These are phyloP conservation scores for Isatis tinctoria DNA, from an alignment of 345 rosid genomes.

Conservation along the genomic window DNA sequence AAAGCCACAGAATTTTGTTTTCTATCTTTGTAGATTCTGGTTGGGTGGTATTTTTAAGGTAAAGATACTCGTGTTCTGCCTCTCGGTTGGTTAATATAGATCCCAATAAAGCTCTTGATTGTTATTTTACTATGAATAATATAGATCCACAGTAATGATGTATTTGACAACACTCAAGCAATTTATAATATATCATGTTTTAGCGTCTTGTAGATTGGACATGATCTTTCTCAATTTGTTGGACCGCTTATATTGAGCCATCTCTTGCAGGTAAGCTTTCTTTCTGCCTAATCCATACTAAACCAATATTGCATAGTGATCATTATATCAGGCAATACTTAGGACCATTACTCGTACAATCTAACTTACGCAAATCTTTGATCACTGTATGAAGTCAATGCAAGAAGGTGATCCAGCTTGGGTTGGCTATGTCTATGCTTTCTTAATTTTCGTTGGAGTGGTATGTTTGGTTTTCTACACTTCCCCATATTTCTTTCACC, in stretches of 20 bases:
- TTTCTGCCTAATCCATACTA: not conserved
- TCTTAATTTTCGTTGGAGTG: slow-evolving; percentile 78
- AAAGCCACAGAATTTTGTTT: not conserved
- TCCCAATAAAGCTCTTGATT: not conserved
- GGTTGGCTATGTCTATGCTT: slow-evolving; percentile 82
- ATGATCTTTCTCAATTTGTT: slow-evolving; percentile 77
- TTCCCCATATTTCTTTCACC: not conserved
- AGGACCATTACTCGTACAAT: not conserved
- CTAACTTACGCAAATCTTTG: not conserved
- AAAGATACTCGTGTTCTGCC: slow-evolving; percentile 4
- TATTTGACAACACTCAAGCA: slow-evolving; percentile 18
- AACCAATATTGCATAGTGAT: not conserved
- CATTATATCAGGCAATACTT: not conserved
- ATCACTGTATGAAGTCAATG: slow-evolving; percentile 65
- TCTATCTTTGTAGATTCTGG: slow-evolving; percentile 63
- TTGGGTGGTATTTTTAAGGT: slow-evolving; percentile 90
- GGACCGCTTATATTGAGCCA: slow-evolving; percentile 80
- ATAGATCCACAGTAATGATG: not conserved
- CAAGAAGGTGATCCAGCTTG: slow-evolving; percentile 88
- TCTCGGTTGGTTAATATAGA: slow-evolving; percentile 7
- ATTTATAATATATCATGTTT: slow-evolving; percentile 30
- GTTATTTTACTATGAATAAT: not conserved
- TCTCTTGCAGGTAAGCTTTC: slow-evolving; percentile 57
- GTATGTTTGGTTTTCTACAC: slow-evolving; percentile 32
- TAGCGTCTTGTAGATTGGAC: slow-evolving; percentile 57